Percentiles rank a stretch among this genome's conserved stretches.
These are phyloP conservation scores for Nidula microcarpa DNA, from an alignment of 768 basidiomycete species.

Conservation along the genomic window DNA sequence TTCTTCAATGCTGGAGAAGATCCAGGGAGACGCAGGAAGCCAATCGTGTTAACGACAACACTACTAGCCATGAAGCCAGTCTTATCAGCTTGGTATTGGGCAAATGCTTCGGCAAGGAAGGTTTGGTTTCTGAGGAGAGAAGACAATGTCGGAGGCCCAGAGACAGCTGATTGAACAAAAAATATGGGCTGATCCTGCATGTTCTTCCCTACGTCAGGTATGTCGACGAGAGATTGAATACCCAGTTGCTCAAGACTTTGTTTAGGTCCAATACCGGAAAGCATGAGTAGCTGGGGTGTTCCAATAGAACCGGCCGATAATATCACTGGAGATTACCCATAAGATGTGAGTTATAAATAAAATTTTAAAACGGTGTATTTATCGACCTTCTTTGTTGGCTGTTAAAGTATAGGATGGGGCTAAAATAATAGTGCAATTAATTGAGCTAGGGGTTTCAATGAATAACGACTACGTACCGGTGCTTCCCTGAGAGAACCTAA, in stretches of 20 bases:
- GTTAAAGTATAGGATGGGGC: background rate
- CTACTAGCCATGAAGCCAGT: constrained; percentile 10
- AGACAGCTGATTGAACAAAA: constrained; percentile 7
- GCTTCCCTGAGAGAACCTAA: background rate
- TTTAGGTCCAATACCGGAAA: constrained; percentile 12
- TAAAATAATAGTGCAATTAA: background rate
- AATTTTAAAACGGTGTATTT: background rate
- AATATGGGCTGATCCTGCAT: constrained; percentile 20
- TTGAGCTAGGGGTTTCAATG: background rate
- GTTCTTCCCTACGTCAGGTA: constrained; percentile 24
- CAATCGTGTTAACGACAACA: constrained; percentile 8
- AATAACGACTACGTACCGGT: background rate
- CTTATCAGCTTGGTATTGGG: constrained; percentile 8
- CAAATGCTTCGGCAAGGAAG: constrained; percentile 4
- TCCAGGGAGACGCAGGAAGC: constrained; percentile 13
- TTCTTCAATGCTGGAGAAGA: constrained; percentile 1
- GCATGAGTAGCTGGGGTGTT: constrained; percentile 10
- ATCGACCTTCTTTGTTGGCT: background rate
- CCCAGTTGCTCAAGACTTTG: constrained; percentile 8
- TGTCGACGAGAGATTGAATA: constrained; percentile 18
- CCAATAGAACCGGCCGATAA: constrained; percentile 8
- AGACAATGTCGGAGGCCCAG: constrained; percentile 2
- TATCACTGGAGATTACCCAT: constrained; percentile 5
- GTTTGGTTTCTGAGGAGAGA: constrained; percentile 1
- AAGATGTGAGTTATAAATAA: background rate